Percentiles rank a stretch among this genome's conserved stretches.
phyloP scores from a whole-genome alignment of 176 grass and related monocot species.

The Aegilops umbellulata region DNA sequence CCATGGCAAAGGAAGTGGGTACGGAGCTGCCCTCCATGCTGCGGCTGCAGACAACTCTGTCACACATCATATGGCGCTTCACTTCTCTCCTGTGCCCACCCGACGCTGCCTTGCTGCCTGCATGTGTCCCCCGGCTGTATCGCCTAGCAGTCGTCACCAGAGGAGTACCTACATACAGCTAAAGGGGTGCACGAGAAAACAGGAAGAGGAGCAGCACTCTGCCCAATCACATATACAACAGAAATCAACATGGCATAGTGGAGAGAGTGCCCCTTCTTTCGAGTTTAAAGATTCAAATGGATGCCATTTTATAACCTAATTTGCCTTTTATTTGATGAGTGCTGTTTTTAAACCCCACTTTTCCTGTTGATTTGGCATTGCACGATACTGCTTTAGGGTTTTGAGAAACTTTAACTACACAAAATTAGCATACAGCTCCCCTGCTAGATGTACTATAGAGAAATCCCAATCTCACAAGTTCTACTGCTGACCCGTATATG shows the following conservation, averaged over 20 bases:
- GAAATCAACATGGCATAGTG: background rate
- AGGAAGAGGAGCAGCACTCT: too few species aligned
- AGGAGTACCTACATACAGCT: too few species aligned
- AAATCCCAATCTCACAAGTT: background rate
- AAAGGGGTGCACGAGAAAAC: too few species aligned
- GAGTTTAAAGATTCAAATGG: background rate
- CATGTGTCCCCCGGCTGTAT: too few species aligned
- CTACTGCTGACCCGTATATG: background rate
- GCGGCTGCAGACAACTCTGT: too few species aligned
- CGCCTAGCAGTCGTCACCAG: too few species aligned
- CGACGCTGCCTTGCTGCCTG: too few species aligned
- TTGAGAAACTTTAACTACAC: background rate
- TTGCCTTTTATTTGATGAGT: background rate
- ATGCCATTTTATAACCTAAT: conserved; percentile 1
- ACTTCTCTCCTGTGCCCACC: too few species aligned
- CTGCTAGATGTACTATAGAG: background rate
- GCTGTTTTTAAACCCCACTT: background rate
- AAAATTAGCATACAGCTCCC: background rate
- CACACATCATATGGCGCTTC: too few species aligned
- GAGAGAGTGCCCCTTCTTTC: background rate
- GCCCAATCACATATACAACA: too few species aligned
- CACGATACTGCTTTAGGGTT: background rate
- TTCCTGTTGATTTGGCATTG: conserved; percentile 23
- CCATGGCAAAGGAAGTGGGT: too few species aligned
- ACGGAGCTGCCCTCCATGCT: too few species aligned